Evolutionary conservation across 352 stramenopile genomes (phyloP), one percentile per base, ranked within the genome.

Genomic region (Pythium plurisporium): DNA sequence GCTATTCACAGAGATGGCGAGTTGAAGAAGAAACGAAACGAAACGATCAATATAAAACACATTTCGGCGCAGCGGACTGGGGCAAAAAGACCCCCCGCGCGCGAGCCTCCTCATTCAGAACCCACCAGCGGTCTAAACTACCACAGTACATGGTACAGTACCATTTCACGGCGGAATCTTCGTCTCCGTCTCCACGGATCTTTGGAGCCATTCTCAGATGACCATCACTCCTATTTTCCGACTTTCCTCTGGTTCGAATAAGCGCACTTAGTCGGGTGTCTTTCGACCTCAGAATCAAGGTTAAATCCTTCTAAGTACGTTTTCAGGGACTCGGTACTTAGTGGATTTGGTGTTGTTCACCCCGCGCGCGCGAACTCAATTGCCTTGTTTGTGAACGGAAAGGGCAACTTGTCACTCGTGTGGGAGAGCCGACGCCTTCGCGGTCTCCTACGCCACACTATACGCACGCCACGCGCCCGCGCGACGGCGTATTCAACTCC

Each of bases 321-420:
- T 22, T 30, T 11, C 7, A 7, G 5, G 36, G 34, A 19, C 17
- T 20, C 15, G 4, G 5, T 27, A 25, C 50, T 26, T 37, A 57
- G 37, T 46, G 47, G 49, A 5, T n/a, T 5, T 1, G 2, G 7
- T 20, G 20, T 42, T 22, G 31, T 47, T 56, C 29, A 25, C 48
- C 48, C 48, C 48, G 48, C 48, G 48, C 48, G 37, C 50, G 50
- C 50, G 50, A 57, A 57, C 38, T 44, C 49, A 48, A 48, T 42
- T 49, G n/a, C 50, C 26, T 49, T 41, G 27, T 51, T 8, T 34
- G 36, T 56, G 37, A 29, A 26, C 25, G 20, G 49, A 57, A 55
- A 57, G 50, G 50, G 50, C 50, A 57, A 57, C 50, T 57, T 57
- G 37, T 47, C 50, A 36, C 50, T 19, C 37, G 37, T 48, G 10